Evolutionary conservation across 805 yeast species (phyloP), one percentile per base, ranked within the genome.

Genomic region (Priceomyces fermenticarens): DNA sequence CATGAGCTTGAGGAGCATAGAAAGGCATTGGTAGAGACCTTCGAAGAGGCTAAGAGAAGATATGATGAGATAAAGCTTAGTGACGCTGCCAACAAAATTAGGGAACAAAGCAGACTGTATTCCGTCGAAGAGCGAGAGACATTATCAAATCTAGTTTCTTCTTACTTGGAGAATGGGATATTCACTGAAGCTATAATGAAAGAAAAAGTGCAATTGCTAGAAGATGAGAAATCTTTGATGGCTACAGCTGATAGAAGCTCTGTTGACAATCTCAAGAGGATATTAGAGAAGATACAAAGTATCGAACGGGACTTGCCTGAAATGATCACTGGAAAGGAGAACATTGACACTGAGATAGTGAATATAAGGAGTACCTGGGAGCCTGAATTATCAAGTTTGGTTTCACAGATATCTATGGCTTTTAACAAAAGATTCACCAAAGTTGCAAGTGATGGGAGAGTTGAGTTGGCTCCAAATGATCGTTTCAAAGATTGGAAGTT

Each of bases 401-500:
- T 87, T 0, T 47, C 49, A 2, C 59, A 65, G 23, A 83, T 90
- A 3, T 83, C 95, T 0, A 46, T 51, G 2, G 79, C 81, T 41
- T 93, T 90, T 62, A 66, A 84, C 10, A 65, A 69, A 15, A 75
- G 85, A 38, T 88, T 93, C 58, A 67, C 72, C 4, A 70, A 77
- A 8, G 89, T 89, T 26, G 96, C 96, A 2, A 85, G 91, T 59
- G 88, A 82, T 17, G 99, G 99, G n/a, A 80, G 77, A 49, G 88
- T 93, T 3, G 67, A 89, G 32, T 72, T 75, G 10, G 72, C 73
- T 28, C 73, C 70, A 27, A 72, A 68, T 14, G 77, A 73, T 2
- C 64, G 75, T 43, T 88, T 67, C 55, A 67, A 74, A 13, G 82
- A 88, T 37, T 93, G 99, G 99, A 78, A 80, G 51, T 64, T 93